Base-by-base conservation (phyloP, 192 early-diverging fungal genomes). In the Backusella circina region DNA sequence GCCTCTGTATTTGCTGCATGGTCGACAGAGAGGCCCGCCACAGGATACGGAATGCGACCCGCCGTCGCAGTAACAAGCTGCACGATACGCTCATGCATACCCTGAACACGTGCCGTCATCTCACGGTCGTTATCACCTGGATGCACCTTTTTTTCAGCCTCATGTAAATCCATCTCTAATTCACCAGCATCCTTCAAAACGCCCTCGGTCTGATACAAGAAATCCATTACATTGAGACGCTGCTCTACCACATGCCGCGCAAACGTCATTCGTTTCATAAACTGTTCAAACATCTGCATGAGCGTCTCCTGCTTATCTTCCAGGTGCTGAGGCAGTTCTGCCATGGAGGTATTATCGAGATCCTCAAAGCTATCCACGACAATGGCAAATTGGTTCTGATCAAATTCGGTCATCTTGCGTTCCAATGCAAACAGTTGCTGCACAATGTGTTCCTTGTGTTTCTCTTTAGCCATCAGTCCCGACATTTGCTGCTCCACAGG, bases 221-320 rank as follows among this genome's bases (percentile, higher is more conserved):
- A 85, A 51, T 85, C 84, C 44, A 79, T 70, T 15, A 85, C 67
- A 26, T 71, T 71, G 30, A 84, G 65, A 13, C 78, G 77, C 39
- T 85, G 84, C 30, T 76, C 74, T 0, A 85, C 75, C 7, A 85
- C 76, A 18, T 72, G 26, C 21, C 80, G 70, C 16, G 80, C 71
- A 44, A 85, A 85, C 2, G 31, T 26, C 4, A 77, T 70, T 3
- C 78, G 75, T 30, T 75, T 41, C 41, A 70, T 66, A 39, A 85
- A 66, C 10, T 74, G 31, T 28, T 79, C 71, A 47, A 78, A 74
- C 12, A 68, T n/a, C 23, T 77, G 71, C 39, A 82, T 82, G 26
- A 78, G 69, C 3, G 38, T 44, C 1, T 61, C 37, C 64, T 85
- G 84, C 12, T 78, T 72, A 13, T 47, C 44, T 30, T 82, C 39